Evolutionary conservation across 2,329 filamentous ascomycete genomes (phyloP), one percentile per base, ranked within the genome.

Genomic region (Hypoxylon sp.): DNA sequence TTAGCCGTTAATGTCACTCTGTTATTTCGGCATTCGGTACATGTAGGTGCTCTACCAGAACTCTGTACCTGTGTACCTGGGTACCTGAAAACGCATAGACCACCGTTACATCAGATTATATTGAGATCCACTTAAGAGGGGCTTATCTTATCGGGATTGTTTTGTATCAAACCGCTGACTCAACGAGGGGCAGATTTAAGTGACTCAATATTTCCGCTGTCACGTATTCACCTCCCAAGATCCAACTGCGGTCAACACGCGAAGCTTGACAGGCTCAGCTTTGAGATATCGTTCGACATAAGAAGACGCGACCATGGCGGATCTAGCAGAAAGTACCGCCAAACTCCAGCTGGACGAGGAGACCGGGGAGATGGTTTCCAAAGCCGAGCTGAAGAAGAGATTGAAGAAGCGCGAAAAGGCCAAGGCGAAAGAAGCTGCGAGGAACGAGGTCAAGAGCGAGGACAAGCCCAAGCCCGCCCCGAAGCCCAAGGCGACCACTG

Each of bases 311-410:
- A 75, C 25, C 61, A 83, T 82, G 81, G 79, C 81, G 61, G 80
- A 83, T 74, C 73, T 82, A 51, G 72, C 73, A 22, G 85, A 86
- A 71, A 80, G 79, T 56, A 81, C 83, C 40, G 85, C 87, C 66
- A 90, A 90, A 82, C 84, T 90, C 48, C 82, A 87, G 77, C 84
- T 90, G 37, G 88, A 90, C 78, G 85, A 88, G 73, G 87, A 87
- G 80, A 90, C 88, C 2, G 88, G 88, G n/a, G 88, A 90, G 79
- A 88, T 88, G 86, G 85, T 90, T 46, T 89, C 88, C 53, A 89
- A 89, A 78, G 85, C 84, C 73, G 88, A 90, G 79, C 79, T 90
- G 75, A 90, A 89, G 82, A 90, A 90, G 80, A 81, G 88, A 44
- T 75, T 83, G 57, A 83, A 86, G 71, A 90, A 90, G 76, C 83